Base-by-base conservation (phyloP, 2,329 filamentous ascomycete species). In the Myriosclerotinia duriaeana region DNA sequence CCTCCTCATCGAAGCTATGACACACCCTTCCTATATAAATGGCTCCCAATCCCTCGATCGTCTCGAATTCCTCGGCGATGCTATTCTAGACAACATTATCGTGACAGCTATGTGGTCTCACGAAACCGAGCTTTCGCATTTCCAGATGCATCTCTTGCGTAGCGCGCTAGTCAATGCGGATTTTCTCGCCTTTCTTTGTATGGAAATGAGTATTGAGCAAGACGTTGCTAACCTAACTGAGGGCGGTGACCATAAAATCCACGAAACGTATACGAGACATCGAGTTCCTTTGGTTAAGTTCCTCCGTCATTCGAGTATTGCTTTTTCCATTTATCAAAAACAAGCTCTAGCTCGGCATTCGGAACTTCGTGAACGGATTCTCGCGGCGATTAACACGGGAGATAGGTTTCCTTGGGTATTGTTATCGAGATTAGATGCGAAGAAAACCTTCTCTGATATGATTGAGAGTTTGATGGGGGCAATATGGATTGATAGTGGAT, bases 51-150 rank as follows among this genome's bases (percentile, higher is more conserved):
- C 78, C 30, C 83, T 87, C 15, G 90, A 97, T 71, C 85, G 93
- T 0, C 83, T 97, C 0, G 94, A 97, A 74, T 97, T 95, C 73
- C 80, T 97, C 0, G 94, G 94, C 0, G 94, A 98, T 72, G 86
- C 92, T 0, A 81, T 97, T 2, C 85, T 98, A 0, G 94, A 98
- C 77, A 84, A 87, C 71, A 80, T 97, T 65, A 80, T 97, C 59
- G 87, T 91, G 9, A 80, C 79, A 0, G 81, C 79, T n/a, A 78
- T 94, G 7, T 70, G 75, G 2, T 78, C 79, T 0, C 74, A 86
- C 0, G 66, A 78, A 0, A 80, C 84, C 59, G 74, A 81, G 3
- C 77, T 85, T 14, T 76, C 80, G 2, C 84, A 85, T 60, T 78
- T 81, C 59, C 79, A 84, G n/a, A 91, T 98, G 86, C 92, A 96